phyloP scores from a whole-genome alignment of 148 eudicot genomes.

The Euryodendron excelsum region DNA sequence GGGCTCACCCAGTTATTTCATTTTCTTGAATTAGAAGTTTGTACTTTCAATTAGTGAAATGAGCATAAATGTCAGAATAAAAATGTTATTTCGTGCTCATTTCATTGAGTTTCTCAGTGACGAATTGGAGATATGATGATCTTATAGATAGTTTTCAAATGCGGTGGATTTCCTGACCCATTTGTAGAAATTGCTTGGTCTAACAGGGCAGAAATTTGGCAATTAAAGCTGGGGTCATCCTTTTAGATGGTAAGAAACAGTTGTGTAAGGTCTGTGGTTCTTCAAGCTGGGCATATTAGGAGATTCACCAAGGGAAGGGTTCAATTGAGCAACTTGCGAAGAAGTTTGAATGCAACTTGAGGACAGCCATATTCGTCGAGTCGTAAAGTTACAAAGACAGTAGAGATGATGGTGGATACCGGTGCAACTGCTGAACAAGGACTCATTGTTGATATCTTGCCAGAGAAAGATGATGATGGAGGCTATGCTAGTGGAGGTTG shows the following conservation, averaged over 20 bases:
- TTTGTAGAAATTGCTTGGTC: slow-evolving; percentile 17
- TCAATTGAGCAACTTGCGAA: slow-evolving; percentile 25
- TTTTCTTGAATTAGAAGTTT: slow-evolving; percentile 6
- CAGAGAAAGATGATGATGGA: slow-evolving; percentile 58
- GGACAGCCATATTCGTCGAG: slow-evolving; percentile 25
- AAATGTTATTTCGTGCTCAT: background rate
- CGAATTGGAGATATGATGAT: background rate
- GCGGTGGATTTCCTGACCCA: background rate
- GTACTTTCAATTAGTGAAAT: background rate
- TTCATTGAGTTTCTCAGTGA: background rate
- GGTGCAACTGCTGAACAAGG: slow-evolving; percentile 39
- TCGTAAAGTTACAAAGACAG: slow-evolving; percentile 24
- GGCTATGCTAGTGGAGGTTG: slow-evolving; percentile 78
- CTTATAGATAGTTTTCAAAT: background rate
- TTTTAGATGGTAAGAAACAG: slow-evolving; percentile 66
- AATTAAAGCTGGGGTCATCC: slow-evolving; percentile 21
- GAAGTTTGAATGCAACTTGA: slow-evolving; percentile 35
- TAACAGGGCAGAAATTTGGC: slow-evolving; percentile 8
- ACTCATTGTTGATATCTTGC: slow-evolving; percentile 30
- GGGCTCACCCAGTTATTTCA: background rate
- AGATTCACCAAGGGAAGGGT: slow-evolving; percentile 29
- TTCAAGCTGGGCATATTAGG: slow-evolving; percentile 37
- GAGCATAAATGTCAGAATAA: background rate
- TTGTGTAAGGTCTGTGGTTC: slow-evolving; percentile 39
- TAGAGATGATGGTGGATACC: slow-evolving; percentile 72